phyloP scores from a whole-genome alignment of 129 eudicot species.

The Lonicera japonica region DNA sequence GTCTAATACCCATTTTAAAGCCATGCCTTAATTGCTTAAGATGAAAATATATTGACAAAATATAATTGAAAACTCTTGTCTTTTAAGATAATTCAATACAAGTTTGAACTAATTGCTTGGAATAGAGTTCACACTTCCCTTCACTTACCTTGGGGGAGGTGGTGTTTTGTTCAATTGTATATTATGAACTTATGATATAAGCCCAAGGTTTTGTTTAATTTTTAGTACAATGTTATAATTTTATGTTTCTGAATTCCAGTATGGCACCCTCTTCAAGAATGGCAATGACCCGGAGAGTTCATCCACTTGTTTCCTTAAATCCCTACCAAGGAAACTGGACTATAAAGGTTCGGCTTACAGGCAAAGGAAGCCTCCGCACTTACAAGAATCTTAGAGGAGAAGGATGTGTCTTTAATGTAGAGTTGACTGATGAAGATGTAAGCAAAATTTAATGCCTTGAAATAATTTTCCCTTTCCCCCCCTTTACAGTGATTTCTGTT shows the following conservation, averaged over 20 bases:
- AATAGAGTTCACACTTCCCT: too few species aligned
- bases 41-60: too few species aligned
- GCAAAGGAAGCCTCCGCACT: slow-evolving; percentile 66
- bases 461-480: too few species aligned
- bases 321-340: slow-evolving; percentile 98
- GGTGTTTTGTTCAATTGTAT: background rate
- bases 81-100: too few species aligned
- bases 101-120: too few species aligned
- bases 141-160: background rate
- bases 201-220: background rate
- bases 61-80: too few species aligned
- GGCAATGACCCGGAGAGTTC: slow-evolving; percentile 82
- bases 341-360: slow-evolving; percentile 79
- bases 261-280: slow-evolving; percentile 82
- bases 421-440: slow-evolving; percentile 94
- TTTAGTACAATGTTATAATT: too few species aligned
- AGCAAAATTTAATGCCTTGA: slow-evolving; percentile 24
- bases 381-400: slow-evolving; percentile 84
- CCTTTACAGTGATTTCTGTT: too few species aligned
- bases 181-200: too few species aligned
- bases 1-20: too few species aligned
- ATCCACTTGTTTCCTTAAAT: slow-evolving; percentile 81
- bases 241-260: slow-evolving; percentile 22
- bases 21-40: too few species aligned
- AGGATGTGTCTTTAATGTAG: slow-evolving; percentile 91